Conservation (phyloP, 805 yeast genomes). For the Zygoascus biomembranicola region DNA sequence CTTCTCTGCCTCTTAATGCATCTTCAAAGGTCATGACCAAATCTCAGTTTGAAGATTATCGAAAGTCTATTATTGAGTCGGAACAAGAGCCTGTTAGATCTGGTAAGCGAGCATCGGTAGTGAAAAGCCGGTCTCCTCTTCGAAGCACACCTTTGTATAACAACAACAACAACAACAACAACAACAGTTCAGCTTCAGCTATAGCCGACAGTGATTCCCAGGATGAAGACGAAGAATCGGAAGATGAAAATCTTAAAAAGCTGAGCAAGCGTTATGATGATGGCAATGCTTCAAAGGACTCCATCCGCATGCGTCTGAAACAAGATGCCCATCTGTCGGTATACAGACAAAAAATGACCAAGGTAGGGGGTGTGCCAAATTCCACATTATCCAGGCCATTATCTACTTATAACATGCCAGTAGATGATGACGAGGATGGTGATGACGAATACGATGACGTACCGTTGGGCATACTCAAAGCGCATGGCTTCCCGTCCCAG, state of each 20-base stretch:
- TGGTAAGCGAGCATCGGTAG: neutral
- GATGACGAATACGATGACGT: conserved; percentile 34
- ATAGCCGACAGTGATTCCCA: conserved; percentile 9
- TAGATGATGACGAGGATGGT: conserved; percentile 20
- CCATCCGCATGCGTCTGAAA: conserved; percentile 25
- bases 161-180: neutral
- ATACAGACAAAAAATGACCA: conserved; percentile 35
- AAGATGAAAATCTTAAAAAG: conserved; percentile 7
- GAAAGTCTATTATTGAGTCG: conserved; percentile 10
- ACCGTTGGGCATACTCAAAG: conserved; percentile 33
- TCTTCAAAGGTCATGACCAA: conserved; percentile 21
- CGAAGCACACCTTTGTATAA: neutral
- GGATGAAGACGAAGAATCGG: conserved; percentile 12
- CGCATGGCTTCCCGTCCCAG: conserved; percentile 31
- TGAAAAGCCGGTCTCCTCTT: neutral
- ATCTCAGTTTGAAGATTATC: conserved; percentile 22
- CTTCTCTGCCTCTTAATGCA: conserved; percentile 3
- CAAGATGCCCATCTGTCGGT: conserved; percentile 34
- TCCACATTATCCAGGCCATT: conserved; percentile 7
- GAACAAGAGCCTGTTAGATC: neutral
- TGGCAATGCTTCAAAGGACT: conserved; percentile 15
- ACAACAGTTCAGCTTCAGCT: neutral
- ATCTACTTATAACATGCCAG: neutral
- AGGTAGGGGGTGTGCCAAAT: conserved; percentile 26
- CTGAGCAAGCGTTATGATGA: conserved; percentile 12